Evolutionary conservation across 2,329 filamentous ascomycete species (phyloP).

Genomic region (Drechslerella coelobrocha): DNA sequence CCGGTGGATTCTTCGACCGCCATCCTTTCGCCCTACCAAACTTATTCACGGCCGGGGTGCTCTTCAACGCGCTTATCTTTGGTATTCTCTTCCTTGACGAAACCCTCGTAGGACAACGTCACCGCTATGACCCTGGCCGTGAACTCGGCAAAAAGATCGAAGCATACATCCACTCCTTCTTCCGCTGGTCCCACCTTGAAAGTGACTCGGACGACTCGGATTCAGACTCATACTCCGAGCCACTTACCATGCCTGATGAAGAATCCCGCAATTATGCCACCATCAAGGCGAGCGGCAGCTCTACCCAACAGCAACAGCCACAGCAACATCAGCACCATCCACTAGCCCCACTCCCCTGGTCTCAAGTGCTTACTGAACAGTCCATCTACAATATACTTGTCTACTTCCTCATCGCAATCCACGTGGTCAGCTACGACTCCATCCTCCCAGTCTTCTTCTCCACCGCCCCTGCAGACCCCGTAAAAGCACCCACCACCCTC

Average conservation of each 20-base stretch:
- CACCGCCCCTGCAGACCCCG: conserved; percentile 67
- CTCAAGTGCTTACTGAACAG: conserved; percentile 75
- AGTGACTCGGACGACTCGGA: neutral
- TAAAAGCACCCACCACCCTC: conserved; percentile 61
- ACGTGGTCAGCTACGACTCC: conserved; percentile 85
- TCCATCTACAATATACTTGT: conserved; percentile 75
- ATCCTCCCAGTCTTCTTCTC: conserved; percentile 88
- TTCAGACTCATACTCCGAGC: conserved; percentile 51
- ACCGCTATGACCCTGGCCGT: conserved; percentile 76
- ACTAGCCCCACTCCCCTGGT: conserved; percentile 58
- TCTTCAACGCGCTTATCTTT: conserved; percentile 75
- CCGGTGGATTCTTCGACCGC: conserved; percentile 70
- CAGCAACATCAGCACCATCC: conserved; percentile 56
- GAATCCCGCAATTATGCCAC: conserved; percentile 53
- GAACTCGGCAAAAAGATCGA: conserved; percentile 72
- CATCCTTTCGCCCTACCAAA: conserved; percentile 89
- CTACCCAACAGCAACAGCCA: conserved; percentile 5
- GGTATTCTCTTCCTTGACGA: conserved; percentile 84
- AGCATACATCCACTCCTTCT: conserved; percentile 56
- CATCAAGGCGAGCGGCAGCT: conserved; percentile 12
- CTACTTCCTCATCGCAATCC: conserved; percentile 81
- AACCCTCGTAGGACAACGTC: conserved; percentile 75
- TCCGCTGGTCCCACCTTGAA: neutral
- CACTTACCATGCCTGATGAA: conserved; percentile 54
- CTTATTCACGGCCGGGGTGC: conserved; percentile 75